A percentile compares a stretch with the other conserved stretches of the same genome.
Evolutionary conservation across 1,139 yeast genomes (phyloP).

Genomic region (Pichia inconspicua): DNA sequence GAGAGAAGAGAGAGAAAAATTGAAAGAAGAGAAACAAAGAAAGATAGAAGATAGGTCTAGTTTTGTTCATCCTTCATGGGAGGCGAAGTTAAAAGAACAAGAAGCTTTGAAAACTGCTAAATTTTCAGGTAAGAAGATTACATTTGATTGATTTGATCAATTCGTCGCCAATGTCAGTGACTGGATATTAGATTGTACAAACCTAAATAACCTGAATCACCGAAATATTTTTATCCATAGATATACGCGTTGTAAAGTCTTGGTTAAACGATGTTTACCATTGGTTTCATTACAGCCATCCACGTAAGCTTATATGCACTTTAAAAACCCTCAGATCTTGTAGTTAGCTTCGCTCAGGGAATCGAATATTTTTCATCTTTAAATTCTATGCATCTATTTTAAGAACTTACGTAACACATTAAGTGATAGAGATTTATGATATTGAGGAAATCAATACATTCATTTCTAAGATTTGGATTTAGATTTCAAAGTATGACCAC

Average conservation of each 20-base stretch:
- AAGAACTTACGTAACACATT: not conserved
- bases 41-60: slow-evolving; percentile 21
- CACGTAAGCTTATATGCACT: no score
- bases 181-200: no score
- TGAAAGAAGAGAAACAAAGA: slow-evolving; percentile 35
- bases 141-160: slow-evolving; percentile 37
- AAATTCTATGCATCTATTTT: no score
- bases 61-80: slow-evolving; percentile 88
- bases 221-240: no score
- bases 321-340: no score
- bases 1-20: slow-evolving; percentile 27
- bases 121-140: slow-evolving; percentile 79
- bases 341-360: no score
- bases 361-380: no score
- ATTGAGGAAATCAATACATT: not conserved
- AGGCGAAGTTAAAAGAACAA: slow-evolving; percentile 70
- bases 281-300: no score
- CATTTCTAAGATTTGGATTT: not conserved
- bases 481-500: slow-evolving; percentile 2
- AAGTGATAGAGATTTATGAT: not conserved
- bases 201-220: no score
- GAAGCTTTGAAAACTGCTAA: slow-evolving; percentile 56
- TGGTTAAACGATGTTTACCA: no score
- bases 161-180: no score
- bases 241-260: no score